Base-by-base conservation (phyloP, 2,329 filamentous ascomycete species). In the Fusarium sp. region DNA sequence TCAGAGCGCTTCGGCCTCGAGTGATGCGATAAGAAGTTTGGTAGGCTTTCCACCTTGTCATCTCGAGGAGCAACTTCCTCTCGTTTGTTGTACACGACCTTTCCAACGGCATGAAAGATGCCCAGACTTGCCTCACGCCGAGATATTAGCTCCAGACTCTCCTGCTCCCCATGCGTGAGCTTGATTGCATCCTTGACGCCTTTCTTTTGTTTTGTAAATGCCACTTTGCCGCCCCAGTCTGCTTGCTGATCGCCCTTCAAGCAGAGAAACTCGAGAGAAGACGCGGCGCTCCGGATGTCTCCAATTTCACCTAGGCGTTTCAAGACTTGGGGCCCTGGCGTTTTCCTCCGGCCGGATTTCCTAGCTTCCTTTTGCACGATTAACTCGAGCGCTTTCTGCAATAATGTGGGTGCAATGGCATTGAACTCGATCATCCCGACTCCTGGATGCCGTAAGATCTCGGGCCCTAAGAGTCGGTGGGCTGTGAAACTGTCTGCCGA, bases 51-150 rank as follows among this genome's bases (percentile, higher is more conserved):
- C 20, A 83, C 82, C 4, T 82, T 80, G 35, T 86, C 83, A 10
- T 80, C 80, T 10, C 81, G 76, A 14, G 87, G 83, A 5, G 83
- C 82, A 54, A 71, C 81, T 32, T 92, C 91, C 25, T 93, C 89
- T 54, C 97, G 90, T 81, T 98, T 99, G 85, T 99, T 99, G 85
- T 98, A 97, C 1, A 98, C 92, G 3, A 99, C 94, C 81, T 97
- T 98, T 5, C 96, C 97, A 14, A 98, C 94, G 1, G 97, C 95
- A 81, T 99, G 97, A 80, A 99, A 99, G 60, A 99, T 95, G 2
- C 96, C 97, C 4, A 99, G 86, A 72, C 93, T 98, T 18, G 94
- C 92, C 84, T 98, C 97, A 66, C 97, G 90, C 79, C 95, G 94
- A 1, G 94, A 95, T 25, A 98, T 90, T 68, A 97, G 86, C 79